Percentiles rank a stretch among this genome's conserved stretches.
These are phyloP conservation scores for Globisporangium nagaii DNA, from an alignment of 352 stramenopile species.

Conservation along the genomic window DNA sequence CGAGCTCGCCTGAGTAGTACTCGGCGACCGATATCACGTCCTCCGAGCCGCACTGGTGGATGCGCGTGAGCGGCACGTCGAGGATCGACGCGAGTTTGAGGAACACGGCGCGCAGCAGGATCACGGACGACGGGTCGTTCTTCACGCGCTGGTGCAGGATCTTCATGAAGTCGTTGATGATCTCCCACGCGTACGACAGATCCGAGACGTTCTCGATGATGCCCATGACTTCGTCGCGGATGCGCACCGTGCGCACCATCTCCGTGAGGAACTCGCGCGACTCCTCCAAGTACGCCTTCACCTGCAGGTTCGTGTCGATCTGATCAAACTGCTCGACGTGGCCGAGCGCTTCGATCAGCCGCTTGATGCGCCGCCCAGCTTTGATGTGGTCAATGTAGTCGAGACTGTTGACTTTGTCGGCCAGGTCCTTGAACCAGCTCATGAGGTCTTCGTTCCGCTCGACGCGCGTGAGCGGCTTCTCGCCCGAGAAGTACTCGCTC, in stretches of 20 bases:
- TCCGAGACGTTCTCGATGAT: conserved; percentile 93
- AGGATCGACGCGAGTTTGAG: conserved; percentile 94
- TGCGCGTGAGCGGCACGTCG: conserved; percentile 90
- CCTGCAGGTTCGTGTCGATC: conserved; percentile 92
- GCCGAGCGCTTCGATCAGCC: conserved; percentile 89
- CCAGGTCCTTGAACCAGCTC: conserved; percentile 90
- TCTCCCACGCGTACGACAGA: conserved; percentile 93
- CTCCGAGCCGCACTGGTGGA: conserved; percentile 89
- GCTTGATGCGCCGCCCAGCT: conserved; percentile 91
- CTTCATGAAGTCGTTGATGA: conserved; percentile 93
- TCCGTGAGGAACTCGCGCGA: conserved; percentile 90
- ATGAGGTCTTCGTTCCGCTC: conserved; percentile 92
- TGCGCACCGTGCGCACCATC: conserved; percentile 94
- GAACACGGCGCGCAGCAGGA: conserved; percentile 91
- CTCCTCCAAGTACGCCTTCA: conserved; percentile 93
- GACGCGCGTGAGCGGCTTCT: conserved; percentile 90
- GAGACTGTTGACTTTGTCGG: conserved; percentile 87
- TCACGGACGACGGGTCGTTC: conserved; percentile 90
- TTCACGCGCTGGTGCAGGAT: conserved; percentile 92
- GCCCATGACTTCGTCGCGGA: conserved; percentile 89
- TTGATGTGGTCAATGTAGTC: conserved; percentile 92
- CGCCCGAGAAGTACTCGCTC: conserved; percentile 92
- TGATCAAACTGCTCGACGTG: conserved; percentile 96
- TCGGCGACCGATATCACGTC: conserved; percentile 91
- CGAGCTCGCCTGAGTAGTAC: conserved; percentile 93